Evolutionary conservation across 805 yeast genomes (phyloP).

Genomic region (Candida loeiensis): DNA sequence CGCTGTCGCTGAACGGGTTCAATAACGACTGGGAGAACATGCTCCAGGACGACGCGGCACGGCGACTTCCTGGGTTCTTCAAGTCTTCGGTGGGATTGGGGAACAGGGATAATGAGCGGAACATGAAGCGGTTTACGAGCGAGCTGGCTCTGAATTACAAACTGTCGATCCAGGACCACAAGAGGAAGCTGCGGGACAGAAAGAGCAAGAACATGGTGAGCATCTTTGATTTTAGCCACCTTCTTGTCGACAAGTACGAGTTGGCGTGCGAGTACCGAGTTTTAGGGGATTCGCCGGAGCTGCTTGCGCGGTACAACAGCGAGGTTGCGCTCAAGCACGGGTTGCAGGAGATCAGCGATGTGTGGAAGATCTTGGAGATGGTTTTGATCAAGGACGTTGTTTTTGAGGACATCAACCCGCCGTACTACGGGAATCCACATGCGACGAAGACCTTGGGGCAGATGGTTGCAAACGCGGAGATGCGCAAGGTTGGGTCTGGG

Average conservation of each 20-base stretch:
- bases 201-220: slow-evolving; percentile 53
- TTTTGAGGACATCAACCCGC: slow-evolving; percentile 15
- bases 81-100: slow-evolving; percentile 38
- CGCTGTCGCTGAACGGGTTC: slow-evolving; percentile 54
- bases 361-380: slow-evolving; percentile 65
- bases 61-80: slow-evolving; percentile 53
- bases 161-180: slow-evolving; percentile 29
- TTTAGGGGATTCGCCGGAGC: slow-evolving; percentile 60
- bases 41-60: slow-evolving; percentile 51
- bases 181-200: slow-evolving; percentile 20
- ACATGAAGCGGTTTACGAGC: slow-evolving; percentile 34
- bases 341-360: slow-evolving; percentile 58
- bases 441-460: slow-evolving; percentile 10
- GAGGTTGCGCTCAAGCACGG: slow-evolving; percentile 64
- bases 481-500: slow-evolving; percentile 5
- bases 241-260: slow-evolving; percentile 73
- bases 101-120: slow-evolving; percentile 18
- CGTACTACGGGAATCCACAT: slow-evolving; percentile 7
- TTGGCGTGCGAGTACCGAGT: slow-evolving; percentile 65
- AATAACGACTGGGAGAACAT: slow-evolving; percentile 69
- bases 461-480: slow-evolving; percentile 9
- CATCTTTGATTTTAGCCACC: slow-evolving; percentile 59
- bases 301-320: slow-evolving; percentile 66
- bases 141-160: slow-evolving; percentile 34
- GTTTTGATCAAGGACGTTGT: slow-evolving; percentile 42